Evolutionary conservation across 2,329 filamentous ascomycete species (phyloP).

Genomic region (Arthrobotrys iridis): DNA sequence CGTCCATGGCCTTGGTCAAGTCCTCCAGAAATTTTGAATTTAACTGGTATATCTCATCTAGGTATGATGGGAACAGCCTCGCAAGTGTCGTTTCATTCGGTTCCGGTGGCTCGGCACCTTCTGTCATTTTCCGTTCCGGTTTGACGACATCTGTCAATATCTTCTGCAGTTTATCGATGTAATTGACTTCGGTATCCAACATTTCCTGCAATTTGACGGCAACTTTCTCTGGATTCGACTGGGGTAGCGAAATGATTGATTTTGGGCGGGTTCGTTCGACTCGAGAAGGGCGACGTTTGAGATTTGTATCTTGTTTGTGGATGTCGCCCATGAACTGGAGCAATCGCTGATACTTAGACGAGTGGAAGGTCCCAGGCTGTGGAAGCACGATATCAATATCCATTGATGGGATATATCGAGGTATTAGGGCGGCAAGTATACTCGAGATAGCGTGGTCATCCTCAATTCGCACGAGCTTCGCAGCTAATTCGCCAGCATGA

Average conservation of each 20-base stretch:
- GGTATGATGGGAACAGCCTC: slow-evolving; percentile 80
- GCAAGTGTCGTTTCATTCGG: slow-evolving; percentile 77
- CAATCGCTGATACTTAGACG: slow-evolving; percentile 59
- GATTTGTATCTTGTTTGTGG: slow-evolving; percentile 63
- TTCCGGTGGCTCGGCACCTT: slow-evolving; percentile 37
- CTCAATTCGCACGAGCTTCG: slow-evolving; percentile 83
- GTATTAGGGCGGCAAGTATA: slow-evolving; percentile 78
- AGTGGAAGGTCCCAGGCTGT: slow-evolving; percentile 66
- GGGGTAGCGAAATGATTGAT: slow-evolving; percentile 38
- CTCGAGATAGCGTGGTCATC: slow-evolving; percentile 76
- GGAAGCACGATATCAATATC: slow-evolving; percentile 87
- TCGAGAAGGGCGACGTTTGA: slow-evolving; percentile 61
- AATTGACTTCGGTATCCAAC: slow-evolving; percentile 80
- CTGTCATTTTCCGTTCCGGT: slow-evolving; percentile 54
- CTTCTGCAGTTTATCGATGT: slow-evolving; percentile 86
- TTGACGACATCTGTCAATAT: slow-evolving; percentile 82
- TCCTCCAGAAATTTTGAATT: slow-evolving; percentile 83
- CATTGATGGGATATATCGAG: slow-evolving; percentile 83
- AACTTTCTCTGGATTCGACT: slow-evolving; percentile 67
- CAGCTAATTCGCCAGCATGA: slow-evolving; percentile 90
- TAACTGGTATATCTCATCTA: slow-evolving; percentile 81
- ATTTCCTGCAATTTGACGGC: slow-evolving; percentile 73
- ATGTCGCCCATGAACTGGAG: slow-evolving; percentile 67
- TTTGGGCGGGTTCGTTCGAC: slow-evolving; percentile 51
- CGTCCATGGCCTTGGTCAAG: slow-evolving; percentile 71